Percentiles rank a stretch among this genome's conserved stretches.
Evolutionary conservation across 306 rosid genomes (phyloP).

Genomic region (Coriaria nepalensis): DNA sequence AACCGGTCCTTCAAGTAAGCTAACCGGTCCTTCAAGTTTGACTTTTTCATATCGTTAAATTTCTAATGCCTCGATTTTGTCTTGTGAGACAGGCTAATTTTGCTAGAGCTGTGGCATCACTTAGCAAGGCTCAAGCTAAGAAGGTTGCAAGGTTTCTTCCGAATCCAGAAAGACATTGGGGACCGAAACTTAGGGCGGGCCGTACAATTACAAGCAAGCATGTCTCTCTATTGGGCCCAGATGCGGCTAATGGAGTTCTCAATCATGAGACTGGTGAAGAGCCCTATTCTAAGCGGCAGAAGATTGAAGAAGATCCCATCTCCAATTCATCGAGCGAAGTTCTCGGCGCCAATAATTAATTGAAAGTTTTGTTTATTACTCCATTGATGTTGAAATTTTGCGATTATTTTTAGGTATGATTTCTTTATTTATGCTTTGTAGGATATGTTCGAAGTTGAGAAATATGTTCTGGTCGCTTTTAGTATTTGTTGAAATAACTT

Average conservation of each 20-base stretch:
- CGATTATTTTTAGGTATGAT: no score
- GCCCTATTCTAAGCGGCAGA: conserved; percentile 42
- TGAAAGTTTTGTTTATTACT: not conserved
- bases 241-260: conserved; percentile 45
- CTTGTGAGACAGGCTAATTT: conserved; percentile 57
- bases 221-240: conserved; percentile 72
- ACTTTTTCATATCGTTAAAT: conserved; percentile 1
- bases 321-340: conserved; percentile 18
- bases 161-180: conserved; percentile 95
- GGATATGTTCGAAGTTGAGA: no score
- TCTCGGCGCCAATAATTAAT: not conserved
- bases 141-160: conserved; percentile 86
- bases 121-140: conserved; percentile 89
- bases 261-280: conserved; percentile 46
- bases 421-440: no score
- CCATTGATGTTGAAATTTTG: not conserved
- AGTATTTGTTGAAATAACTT: no score
- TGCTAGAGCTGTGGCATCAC: conserved; percentile 78
- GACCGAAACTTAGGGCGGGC: conserved; percentile 93
- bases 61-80: not conserved
- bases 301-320: conserved; percentile 28
- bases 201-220: conserved; percentile 80
- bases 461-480: no score
- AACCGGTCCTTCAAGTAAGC: conserved; percentile 80
- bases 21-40: conserved; percentile 6